phyloP scores from a whole-genome alignment of 192 early-diverging fungal species.

The Coemansia sp. region DNA sequence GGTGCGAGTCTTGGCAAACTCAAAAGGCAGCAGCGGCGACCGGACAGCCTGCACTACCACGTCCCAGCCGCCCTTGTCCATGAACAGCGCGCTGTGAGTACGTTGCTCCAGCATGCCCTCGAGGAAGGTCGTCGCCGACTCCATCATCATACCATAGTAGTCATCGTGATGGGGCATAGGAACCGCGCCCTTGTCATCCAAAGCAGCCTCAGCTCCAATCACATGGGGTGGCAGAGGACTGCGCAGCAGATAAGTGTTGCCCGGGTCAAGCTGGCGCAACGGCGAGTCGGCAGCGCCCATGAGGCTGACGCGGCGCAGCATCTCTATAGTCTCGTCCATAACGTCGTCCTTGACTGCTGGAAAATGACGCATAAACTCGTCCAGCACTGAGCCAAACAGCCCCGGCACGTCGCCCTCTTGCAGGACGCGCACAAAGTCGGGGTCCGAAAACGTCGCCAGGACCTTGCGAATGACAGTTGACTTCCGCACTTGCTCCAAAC shows the following conservation, averaged over 20 bases:
- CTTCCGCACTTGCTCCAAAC: conserved; percentile 79
- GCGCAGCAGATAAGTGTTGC: conserved; percentile 45
- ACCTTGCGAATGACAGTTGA: conserved; percentile 70
- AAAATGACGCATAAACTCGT: conserved; percentile 96
- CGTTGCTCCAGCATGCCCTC: conserved; percentile 53
- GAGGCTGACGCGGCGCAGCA: conserved; percentile 66
- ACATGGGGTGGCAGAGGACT: background rate
- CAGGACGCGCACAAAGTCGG: conserved; percentile 73
- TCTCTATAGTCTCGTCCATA: conserved; percentile 65
- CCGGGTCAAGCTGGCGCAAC: conserved; percentile 29
- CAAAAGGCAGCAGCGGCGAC: conserved; percentile 51
- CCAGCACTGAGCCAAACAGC: conserved; percentile 81
- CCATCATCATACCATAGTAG: conserved; percentile 57
- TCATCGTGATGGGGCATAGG: conserved; percentile 51
- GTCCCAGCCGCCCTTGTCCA: conserved; percentile 51
- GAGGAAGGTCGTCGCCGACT: conserved; percentile 53
- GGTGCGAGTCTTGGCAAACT: conserved; percentile 52
- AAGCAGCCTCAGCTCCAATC: background rate
- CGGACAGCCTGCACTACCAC: conserved; percentile 39
- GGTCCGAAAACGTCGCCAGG: conserved; percentile 73
- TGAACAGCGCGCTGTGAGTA: conserved; percentile 40
- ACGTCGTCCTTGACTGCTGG: conserved; percentile 76
- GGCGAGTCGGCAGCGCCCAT: conserved; percentile 57
- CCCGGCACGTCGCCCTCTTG: conserved; percentile 82
- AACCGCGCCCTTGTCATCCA: background rate